A percentile compares a stretch with the other conserved stretches of the same genome.
phyloP scores from a whole-genome alignment of 345 rosid genomes.

The Eucalyptus curtisii region DNA sequence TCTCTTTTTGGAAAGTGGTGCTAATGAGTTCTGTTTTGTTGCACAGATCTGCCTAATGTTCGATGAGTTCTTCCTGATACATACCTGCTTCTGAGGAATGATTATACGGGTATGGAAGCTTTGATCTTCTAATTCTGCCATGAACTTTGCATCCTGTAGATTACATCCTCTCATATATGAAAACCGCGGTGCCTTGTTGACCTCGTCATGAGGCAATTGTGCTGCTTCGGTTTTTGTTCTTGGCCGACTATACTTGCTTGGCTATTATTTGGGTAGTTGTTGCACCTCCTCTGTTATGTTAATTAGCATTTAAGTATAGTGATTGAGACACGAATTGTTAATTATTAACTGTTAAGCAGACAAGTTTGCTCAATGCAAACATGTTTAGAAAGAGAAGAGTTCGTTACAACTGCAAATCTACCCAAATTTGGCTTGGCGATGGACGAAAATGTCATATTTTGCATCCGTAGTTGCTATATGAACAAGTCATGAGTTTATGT shows the following conservation, averaged over 20 bases:
- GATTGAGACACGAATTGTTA: not conserved
- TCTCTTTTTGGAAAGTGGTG: not conserved
- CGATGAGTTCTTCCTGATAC: slow-evolving; percentile 99
- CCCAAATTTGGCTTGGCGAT: not conserved
- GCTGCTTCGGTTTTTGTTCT: not conserved
- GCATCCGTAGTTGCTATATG: not conserved
- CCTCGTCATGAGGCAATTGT: not conserved
- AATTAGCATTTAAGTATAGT: not conserved
- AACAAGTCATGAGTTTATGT: not conserved
- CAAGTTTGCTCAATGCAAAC: not conserved
- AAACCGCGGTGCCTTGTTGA: not conserved
- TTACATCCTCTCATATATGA: not conserved
- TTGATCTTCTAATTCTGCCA: not conserved
- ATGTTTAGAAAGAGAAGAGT: not conserved
- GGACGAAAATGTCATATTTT: not conserved
- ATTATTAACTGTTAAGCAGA: not conserved
- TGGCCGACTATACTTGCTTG: not conserved
- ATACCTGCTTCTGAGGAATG: slow-evolving; percentile 43
- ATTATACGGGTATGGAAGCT: slow-evolving; percentile 51
- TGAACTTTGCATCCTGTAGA: not conserved
- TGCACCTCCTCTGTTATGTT: not conserved
- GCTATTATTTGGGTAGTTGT: not conserved
- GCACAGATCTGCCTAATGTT: slow-evolving; percentile 57
- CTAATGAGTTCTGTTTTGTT: not conserved
- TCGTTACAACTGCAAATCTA: not conserved